Percentiles rank a stretch among this genome's conserved stretches.
phyloP scores from a whole-genome alignment of 2,329 filamentous ascomycete species.

The Fusarium sp. region DNA sequence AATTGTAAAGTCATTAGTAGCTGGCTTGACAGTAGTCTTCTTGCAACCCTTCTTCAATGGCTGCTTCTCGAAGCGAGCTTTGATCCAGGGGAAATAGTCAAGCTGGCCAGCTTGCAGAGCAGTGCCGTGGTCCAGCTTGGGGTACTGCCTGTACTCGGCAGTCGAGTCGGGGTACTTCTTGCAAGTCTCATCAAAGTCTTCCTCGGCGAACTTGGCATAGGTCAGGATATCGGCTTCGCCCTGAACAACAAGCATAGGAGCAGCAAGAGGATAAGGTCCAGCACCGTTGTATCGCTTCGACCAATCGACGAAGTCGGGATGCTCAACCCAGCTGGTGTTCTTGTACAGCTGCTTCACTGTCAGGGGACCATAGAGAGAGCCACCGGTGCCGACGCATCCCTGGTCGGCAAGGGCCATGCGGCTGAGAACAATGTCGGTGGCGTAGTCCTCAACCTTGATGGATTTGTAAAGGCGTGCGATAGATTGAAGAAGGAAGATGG shows the following conservation, averaged over 20 bases:
- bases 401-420: constrained; percentile 17
- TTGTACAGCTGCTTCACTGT: constrained; percentile 12
- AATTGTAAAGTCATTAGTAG: neutral
- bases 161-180: constrained; percentile 6
- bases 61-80: constrained; percentile 10
- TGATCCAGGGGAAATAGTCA: constrained; percentile 12
- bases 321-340: constrained; percentile 22
- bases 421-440: neutral
- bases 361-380: neutral
- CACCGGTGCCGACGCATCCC: constrained; percentile 3
- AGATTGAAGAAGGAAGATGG: constrained; percentile 16
- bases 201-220: neutral
- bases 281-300: constrained; percentile 27
- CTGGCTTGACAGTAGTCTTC: neutral
- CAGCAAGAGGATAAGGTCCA: constrained; percentile 13
- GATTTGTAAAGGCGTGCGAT: neutral
- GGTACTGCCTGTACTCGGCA: constrained; percentile 5
- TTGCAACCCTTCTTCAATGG: constrained; percentile 9
- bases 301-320: constrained; percentile 20
- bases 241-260: constrained; percentile 26
- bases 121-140: constrained; percentile 4
- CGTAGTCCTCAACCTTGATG: constrained; percentile 23
- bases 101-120: neutral
- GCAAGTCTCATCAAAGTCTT: constrained; percentile 20
- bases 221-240: constrained; percentile 18